Conservation (phyloP, 257 asterid species). For the Petunia axillaris region DNA sequence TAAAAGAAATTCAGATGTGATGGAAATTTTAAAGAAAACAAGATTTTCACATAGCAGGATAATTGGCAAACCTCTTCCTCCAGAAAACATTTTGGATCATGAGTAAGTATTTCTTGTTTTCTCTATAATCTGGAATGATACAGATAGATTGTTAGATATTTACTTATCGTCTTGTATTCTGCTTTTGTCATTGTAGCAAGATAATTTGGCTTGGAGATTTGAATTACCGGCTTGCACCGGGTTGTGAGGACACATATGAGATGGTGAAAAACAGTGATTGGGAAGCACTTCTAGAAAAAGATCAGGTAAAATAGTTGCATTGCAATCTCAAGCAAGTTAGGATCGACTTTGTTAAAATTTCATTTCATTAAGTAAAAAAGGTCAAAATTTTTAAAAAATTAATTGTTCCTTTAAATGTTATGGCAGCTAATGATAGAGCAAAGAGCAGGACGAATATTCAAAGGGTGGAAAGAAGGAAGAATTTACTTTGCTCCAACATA, state of each 20-base stretch:
- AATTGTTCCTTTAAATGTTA: not conserved
- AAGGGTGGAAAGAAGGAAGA: conserved; percentile 83
- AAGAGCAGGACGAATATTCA: conserved; percentile 75
- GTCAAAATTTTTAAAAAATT: not conserved
- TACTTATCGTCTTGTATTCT: not conserved
- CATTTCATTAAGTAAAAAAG: no score
- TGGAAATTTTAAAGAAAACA: conserved; percentile 67
- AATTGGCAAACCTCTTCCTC: conserved; percentile 37
- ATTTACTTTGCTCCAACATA: conserved; percentile 87
- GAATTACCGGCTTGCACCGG: conserved; percentile 73
- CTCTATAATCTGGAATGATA: not conserved
- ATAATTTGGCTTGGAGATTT: conserved; percentile 91
- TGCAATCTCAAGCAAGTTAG: not conserved
- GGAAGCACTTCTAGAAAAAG: conserved; percentile 70
- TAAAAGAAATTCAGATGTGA: conserved; percentile 68
- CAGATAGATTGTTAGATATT: not conserved
- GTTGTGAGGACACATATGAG: conserved; percentile 46
- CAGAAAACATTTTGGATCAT: conserved; percentile 59
- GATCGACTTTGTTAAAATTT: no score
- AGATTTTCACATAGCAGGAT: conserved; percentile 45
- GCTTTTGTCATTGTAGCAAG: conserved; percentile 48
- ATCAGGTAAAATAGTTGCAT: conserved; percentile 54
- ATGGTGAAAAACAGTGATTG: conserved; percentile 62
- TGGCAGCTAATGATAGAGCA: conserved; percentile 71
- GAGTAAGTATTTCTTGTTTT: conserved; percentile 48